These are phyloP conservation scores for Umbelopsis sp. DNA, from an alignment of 192 early-diverging fungal genomes.

Conservation along the genomic window DNA sequence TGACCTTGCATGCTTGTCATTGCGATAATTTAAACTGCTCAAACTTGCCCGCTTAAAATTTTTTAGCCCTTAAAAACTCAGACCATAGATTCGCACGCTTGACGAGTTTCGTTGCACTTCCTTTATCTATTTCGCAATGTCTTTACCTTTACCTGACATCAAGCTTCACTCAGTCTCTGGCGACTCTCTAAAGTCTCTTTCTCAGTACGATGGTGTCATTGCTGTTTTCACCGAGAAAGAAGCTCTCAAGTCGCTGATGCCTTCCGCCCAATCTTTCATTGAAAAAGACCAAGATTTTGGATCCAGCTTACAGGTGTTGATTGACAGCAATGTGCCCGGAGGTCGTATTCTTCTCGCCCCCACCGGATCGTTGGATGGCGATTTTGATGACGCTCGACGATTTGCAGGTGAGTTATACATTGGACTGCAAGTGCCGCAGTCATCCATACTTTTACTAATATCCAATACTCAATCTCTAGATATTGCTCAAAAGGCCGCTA, in stretches of 20 bases:
- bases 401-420: slow-evolving; percentile 43
- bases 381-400: slow-evolving; percentile 84
- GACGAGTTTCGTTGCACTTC: too few species aligned
- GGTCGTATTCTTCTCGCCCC: slow-evolving; percentile 73
- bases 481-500: slow-evolving; percentile 68
- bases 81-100: too few species aligned
- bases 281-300: slow-evolving; percentile 50
- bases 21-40: too few species aligned
- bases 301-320: slow-evolving; percentile 27
- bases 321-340: slow-evolving; percentile 57
- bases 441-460: not conserved
- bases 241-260: slow-evolving; percentile 22
- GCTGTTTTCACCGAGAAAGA: slow-evolving; percentile 34
- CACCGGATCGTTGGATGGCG: slow-evolving; percentile 70
- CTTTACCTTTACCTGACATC: not conserved
- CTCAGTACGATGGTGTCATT: slow-evolving; percentile 37
- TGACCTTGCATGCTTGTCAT: not conserved
- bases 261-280: slow-evolving; percentile 20
- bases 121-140: not conserved
- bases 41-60: too few species aligned
- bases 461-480: slow-evolving; percentile 33
- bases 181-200: slow-evolving; percentile 1
- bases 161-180: not conserved
- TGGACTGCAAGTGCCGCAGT: not conserved
- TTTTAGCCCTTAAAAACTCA: too few species aligned